Conservation (phyloP, 345 rosid species). For the Mallotus nudiflorus region DNA sequence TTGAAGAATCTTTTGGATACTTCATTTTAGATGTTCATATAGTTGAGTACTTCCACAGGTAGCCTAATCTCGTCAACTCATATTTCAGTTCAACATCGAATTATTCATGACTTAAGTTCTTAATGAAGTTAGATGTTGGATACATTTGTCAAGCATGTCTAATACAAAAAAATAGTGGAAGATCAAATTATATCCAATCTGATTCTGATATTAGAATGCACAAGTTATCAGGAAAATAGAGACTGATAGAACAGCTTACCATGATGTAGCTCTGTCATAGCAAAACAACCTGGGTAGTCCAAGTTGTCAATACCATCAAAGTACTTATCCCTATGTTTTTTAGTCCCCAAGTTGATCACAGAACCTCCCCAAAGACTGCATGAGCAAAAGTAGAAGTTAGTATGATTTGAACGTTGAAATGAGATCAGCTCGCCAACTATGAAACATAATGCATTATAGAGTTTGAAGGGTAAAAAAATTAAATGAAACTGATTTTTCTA, state of each 20-base stretch:
- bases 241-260: slow-evolving; percentile 45
- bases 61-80: slow-evolving; percentile 8
- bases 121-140: not conserved
- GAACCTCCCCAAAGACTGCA: slow-evolving; percentile 99
- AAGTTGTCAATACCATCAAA: slow-evolving; percentile 77
- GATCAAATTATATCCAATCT: not conserved
- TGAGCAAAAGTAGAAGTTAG: slow-evolving; percentile 2
- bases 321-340: slow-evolving; percentile 90
- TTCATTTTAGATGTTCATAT: too few relatives aligned
- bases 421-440: not conserved
- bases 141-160: not conserved
- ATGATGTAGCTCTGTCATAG: slow-evolving; percentile 99
- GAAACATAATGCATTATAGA: not conserved
- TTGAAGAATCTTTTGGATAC: not conserved
- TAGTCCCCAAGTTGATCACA: slow-evolving; percentile 91
- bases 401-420: not conserved
- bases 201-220: not conserved
- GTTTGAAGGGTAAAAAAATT: not conserved
- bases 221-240: not conserved
- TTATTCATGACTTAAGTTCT: not conserved
- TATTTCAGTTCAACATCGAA: not conserved
- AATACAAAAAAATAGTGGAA: not conserved
- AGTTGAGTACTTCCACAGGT: not conserved
- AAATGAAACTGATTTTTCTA: not conserved
- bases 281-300: slow-evolving; percentile 94